Percentiles rank a stretch among this genome's conserved stretches.
Conservation (phyloP, 2,329 filamentous ascomycete species). For the Monosporascus sp. region DNA sequence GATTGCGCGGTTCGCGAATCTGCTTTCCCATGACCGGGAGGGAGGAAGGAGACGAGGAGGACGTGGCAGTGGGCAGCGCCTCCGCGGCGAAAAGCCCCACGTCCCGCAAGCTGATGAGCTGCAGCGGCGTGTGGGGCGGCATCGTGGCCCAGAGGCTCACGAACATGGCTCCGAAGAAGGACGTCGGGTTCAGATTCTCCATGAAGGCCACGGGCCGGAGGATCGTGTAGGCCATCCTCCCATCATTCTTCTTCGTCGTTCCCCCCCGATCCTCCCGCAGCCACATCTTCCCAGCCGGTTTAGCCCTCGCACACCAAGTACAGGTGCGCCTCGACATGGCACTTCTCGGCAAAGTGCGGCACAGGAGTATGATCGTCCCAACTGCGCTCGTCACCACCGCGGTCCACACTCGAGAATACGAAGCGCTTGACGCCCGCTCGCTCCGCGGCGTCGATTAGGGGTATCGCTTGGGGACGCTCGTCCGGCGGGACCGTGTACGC, state of each 20-base stretch:
- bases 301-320: slow-evolving; percentile 28
- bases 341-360: slow-evolving; percentile 55
- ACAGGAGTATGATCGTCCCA: slow-evolving; percentile 46
- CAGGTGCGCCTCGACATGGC: slow-evolving; percentile 54
- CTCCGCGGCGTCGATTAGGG: slow-evolving; percentile 29
- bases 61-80: slow-evolving; percentile 21
- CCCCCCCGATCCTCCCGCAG: not conserved
- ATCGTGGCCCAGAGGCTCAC: slow-evolving; percentile 26
- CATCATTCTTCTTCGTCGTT: slow-evolving; percentile 3
- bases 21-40: not conserved
- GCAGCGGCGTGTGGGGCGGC: slow-evolving; percentile 25
- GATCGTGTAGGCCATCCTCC: slow-evolving; percentile 32
- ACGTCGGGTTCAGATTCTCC: slow-evolving; percentile 32
- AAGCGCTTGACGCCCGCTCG: slow-evolving; percentile 44
- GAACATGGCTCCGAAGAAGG: slow-evolving; percentile 26
- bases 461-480: slow-evolving; percentile 30
- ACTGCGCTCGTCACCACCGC: slow-evolving; percentile 49
- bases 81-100: slow-evolving; percentile 32
- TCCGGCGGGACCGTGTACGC: slow-evolving; percentile 26
- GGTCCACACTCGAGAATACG: slow-evolving; percentile 59
- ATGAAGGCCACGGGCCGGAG: slow-evolving; percentile 36
- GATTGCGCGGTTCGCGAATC: slow-evolving; percentile 27
- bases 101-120: slow-evolving; percentile 33
- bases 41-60: not conserved
- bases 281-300: not conserved